Evolutionary conservation across 108 stramenopile genomes (phyloP), one percentile per base, ranked within the genome.

Genomic region (Phaeodactylum tricornutum): DNA sequence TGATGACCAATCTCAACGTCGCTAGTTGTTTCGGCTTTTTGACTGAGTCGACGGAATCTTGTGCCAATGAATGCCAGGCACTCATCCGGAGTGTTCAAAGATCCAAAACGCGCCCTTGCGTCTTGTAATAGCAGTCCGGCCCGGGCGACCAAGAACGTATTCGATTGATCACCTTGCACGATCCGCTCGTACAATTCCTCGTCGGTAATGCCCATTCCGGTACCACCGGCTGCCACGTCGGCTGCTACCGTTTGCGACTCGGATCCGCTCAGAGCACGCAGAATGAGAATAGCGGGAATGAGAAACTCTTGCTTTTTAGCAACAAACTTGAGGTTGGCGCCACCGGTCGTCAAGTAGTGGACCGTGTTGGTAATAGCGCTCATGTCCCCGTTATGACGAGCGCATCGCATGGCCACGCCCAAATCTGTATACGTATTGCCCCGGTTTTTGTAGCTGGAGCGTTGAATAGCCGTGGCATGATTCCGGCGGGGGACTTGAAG

Each of bases 321-420:
- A 0, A 74, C 64, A 57, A 97, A 92, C 35, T 88, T 85, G 25
- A 99, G 47, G 7, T 69, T 90, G n/a, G 88, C 91, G n/a, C 84
- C 87, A 15, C 98, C 98, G 12, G 88, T 92, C 4, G 85, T 81
- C 24, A 97, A 55, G 62, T 97, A 96, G 61, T 99, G 98, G 21
- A 97, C 47, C 1, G 96, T 98, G 36, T 95, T 90, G 24, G 96
- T 97, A 49, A 87, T 61, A 29, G 87, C 84, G 9, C 80, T 76
- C 66, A 95, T 88, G 44, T 88, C 86, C 16, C 82, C 91, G 53
- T 68, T 79, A 50, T 71, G 56, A n/a, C 84, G 67, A 41, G 79
- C 69, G 47, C 81, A 92, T 27, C 86, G 71, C 29, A 88, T 74
- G 11, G 91, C 84, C 9, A 92, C 91, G 47, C 86, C 83, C 32